phyloP scores from a whole-genome alignment of 202 grass and related monocot genomes.

The Panicum hallii region DNA sequence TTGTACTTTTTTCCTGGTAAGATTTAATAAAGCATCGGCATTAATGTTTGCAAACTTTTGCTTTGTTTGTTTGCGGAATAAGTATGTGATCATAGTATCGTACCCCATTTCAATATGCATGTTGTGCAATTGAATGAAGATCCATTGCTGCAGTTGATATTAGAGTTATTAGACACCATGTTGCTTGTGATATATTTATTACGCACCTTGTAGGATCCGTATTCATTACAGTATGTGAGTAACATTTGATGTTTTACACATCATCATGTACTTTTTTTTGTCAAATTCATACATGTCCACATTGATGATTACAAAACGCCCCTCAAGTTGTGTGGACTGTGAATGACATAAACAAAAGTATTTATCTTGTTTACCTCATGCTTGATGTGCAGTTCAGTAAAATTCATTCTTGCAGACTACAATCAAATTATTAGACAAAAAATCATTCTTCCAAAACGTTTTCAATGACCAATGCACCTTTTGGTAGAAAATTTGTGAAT shows the following conservation, averaged over 20 bases:
- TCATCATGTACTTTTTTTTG: not conserved
- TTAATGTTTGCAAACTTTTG: not conserved
- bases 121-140: not conserved
- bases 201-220: not conserved
- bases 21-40: not conserved
- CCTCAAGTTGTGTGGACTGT: not conserved
- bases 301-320: not conserved
- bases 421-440: not conserved
- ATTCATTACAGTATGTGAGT: not conserved
- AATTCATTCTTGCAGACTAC: not conserved
- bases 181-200: not conserved
- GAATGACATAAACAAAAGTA: not conserved
- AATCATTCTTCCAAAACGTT: not conserved
- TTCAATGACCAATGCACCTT: not conserved
- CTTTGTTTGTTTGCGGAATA: not conserved
- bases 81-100: not conserved
- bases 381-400: not conserved
- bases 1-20: slow-evolving; percentile 1
- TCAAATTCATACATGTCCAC: not conserved
- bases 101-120: not conserved
- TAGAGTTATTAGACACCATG: not conserved
- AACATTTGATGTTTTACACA: not conserved
- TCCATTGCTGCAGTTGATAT: not conserved
- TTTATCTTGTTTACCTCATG: not conserved
- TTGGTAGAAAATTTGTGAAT: not conserved